phyloP scores from a whole-genome alignment of 257 asterid species.

The Marsdenia floribunda region DNA sequence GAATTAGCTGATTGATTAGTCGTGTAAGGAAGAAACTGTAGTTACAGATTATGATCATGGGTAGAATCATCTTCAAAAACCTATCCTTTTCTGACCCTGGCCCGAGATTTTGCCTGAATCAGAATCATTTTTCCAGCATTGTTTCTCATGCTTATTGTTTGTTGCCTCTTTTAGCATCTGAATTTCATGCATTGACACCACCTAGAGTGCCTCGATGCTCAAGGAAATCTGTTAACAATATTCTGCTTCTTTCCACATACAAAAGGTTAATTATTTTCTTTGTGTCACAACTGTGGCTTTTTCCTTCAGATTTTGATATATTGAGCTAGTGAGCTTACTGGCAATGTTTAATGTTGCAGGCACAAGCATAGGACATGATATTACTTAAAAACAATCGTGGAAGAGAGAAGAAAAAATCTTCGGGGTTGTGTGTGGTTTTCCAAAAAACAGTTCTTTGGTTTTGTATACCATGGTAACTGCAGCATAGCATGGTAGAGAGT shows the following conservation, averaged over 20 bases:
- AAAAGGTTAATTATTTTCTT: no score
- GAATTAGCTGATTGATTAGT: not conserved
- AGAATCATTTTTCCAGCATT: not conserved
- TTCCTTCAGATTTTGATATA: not conserved
- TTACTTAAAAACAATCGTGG: not conserved
- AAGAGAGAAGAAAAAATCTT: conserved; percentile 1
- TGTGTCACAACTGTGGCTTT: not conserved
- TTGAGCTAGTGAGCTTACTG: not conserved
- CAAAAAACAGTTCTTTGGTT: conserved; percentile 4
- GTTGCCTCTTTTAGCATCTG: not conserved
- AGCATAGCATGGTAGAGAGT: not conserved
- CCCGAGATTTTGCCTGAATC: not conserved
- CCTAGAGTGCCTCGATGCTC: not conserved
- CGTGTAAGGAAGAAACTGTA: not conserved
- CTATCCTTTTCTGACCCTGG: not conserved
- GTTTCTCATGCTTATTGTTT: not conserved
- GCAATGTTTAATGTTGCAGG: not conserved
- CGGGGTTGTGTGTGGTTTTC: not conserved
- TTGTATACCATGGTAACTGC: not conserved
- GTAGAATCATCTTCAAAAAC: not conserved
- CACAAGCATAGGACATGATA: conserved; percentile 2
- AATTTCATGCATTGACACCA: not conserved
- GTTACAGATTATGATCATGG: not conserved
- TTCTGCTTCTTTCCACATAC: not conserved
- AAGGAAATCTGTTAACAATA: not conserved